Percentiles rank a stretch among this genome's conserved stretches.
These are phyloP conservation scores for Eucalyptus tenuipes DNA, from an alignment of 345 rosid genomes.

Conservation along the genomic window DNA sequence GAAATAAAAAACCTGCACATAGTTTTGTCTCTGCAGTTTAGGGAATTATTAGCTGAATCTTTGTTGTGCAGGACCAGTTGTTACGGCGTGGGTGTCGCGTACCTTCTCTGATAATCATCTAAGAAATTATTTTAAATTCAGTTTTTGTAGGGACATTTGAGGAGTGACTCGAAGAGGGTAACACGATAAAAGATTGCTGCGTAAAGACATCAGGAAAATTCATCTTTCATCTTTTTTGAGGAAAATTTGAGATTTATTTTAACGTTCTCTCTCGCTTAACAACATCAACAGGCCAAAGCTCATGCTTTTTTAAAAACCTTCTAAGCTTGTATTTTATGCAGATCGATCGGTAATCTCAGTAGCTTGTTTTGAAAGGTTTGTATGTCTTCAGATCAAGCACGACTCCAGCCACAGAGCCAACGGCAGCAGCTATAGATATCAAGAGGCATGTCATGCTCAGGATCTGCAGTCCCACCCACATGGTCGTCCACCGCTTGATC, in stretches of 20 bases:
- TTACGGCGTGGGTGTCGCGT: neutral
- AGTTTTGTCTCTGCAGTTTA: neutral
- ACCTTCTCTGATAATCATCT: neutral
- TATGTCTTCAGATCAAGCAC: conserved; percentile 39
- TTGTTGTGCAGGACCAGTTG: neutral
- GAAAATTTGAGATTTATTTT: neutral
- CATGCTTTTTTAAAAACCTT: neutral
- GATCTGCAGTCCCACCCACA: conserved; percentile 30
- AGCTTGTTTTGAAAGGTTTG: conserved; percentile 37
- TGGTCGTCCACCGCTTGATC: conserved; percentile 17
- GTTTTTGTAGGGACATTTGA: neutral
- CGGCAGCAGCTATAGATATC: conserved; percentile 24
- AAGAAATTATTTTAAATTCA: neutral
- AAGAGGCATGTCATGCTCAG: conserved; percentile 23
- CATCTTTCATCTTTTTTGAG: neutral
- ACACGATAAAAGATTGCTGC: neutral
- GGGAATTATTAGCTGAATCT: neutral
- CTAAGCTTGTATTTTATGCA: neutral
- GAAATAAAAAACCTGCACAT: neutral
- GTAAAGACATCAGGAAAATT: neutral
- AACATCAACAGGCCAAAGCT: neutral
- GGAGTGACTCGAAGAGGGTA: neutral
- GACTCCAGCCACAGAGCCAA: conserved; percentile 45
- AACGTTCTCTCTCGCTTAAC: neutral
- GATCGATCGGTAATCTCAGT: conserved; percentile 1